These are phyloP conservation scores for Chlamydomonas sphaeroides DNA, from an alignment of 139 green algal species.

Conservation along the genomic window DNA sequence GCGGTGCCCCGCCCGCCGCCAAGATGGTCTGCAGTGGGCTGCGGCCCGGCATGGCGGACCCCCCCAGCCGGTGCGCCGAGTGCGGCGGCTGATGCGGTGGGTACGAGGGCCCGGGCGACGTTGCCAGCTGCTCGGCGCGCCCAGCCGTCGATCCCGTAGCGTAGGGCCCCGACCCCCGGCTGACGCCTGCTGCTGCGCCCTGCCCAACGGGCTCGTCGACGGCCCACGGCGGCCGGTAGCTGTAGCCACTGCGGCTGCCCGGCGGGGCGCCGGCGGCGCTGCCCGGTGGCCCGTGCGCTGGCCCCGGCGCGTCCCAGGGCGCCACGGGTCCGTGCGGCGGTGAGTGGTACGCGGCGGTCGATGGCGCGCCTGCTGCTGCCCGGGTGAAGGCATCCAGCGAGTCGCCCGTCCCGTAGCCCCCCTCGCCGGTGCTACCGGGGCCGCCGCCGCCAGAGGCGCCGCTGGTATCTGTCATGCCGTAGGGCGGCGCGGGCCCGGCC, in stretches of 20 bases:
- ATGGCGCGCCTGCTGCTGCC: neutral
- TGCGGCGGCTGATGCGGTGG: neutral
- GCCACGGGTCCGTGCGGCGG: neutral
- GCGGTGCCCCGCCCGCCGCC: neutral
- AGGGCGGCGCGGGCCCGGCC: neutral
- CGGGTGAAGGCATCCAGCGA: conserved; percentile 13
- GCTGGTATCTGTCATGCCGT: too few relatives aligned
- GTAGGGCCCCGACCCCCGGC: too few relatives aligned
- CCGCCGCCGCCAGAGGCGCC: neutral
- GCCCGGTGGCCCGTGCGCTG: neutral
- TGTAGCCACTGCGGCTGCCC: conserved; percentile 6
- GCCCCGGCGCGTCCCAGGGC: neutral
- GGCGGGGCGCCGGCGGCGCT: neutral
- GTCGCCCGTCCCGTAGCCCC: neutral
- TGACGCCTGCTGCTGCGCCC: neutral
- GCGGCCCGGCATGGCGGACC: too few relatives aligned
- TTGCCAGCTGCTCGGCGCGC: too few relatives aligned
- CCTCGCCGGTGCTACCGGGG: neutral
- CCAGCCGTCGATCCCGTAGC: neutral
- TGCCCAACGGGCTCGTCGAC: neutral
- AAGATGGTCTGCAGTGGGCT: neutral
- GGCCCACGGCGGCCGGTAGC: conserved; percentile 22
- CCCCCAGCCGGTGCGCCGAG: neutral
- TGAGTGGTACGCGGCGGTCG: neutral
- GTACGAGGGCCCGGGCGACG: too few relatives aligned